phyloP scores from a whole-genome alignment of 1,139 yeast species.

The Saccharomyces hybrid region DNA sequence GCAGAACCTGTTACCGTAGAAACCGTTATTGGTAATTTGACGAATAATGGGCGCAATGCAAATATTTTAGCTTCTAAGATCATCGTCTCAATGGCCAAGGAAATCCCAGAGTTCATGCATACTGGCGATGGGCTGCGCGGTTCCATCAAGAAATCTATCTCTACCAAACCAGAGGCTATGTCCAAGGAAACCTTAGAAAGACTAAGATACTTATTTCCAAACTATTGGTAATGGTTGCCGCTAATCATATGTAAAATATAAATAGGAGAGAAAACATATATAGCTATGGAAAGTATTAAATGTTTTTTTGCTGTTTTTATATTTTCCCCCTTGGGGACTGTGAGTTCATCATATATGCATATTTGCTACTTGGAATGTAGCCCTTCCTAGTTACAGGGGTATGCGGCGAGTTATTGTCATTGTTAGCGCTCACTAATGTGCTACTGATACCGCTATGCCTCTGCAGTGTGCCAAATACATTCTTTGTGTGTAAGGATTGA shows the following conservation, averaged over 20 bases:
- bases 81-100: constrained; percentile 57
- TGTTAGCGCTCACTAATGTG: not conserved
- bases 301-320: constrained; percentile 5
- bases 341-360: constrained; percentile 38
- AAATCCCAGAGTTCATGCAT: constrained; percentile 45
- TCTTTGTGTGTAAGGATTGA: not conserved
- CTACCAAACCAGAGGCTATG: constrained; percentile 72
- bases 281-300: not conserved
- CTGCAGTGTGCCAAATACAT: not conserved
- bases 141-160: constrained; percentile 70
- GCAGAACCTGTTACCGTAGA: constrained; percentile 97
- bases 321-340: constrained; percentile 35
- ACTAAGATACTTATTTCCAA: constrained; percentile 87
- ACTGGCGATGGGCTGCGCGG: constrained; percentile 69
- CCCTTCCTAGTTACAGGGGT: constrained; percentile 17
- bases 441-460: not conserved
- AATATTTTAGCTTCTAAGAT: constrained; percentile 64
- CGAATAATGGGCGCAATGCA: constrained; percentile 84
- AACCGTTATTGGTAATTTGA: constrained; percentile 84
- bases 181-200: constrained; percentile 66
- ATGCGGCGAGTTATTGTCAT: not conserved
- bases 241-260: constrained; percentile 8
- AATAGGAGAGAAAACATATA: not conserved
- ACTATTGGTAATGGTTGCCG: constrained; percentile 53
- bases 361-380: constrained; percentile 39